A percentile compares a stretch with the other conserved stretches of the same genome.
Evolutionary conservation across 2,329 filamentous ascomycete species (phyloP).

Genomic region (Scedosporium minutisporum): DNA sequence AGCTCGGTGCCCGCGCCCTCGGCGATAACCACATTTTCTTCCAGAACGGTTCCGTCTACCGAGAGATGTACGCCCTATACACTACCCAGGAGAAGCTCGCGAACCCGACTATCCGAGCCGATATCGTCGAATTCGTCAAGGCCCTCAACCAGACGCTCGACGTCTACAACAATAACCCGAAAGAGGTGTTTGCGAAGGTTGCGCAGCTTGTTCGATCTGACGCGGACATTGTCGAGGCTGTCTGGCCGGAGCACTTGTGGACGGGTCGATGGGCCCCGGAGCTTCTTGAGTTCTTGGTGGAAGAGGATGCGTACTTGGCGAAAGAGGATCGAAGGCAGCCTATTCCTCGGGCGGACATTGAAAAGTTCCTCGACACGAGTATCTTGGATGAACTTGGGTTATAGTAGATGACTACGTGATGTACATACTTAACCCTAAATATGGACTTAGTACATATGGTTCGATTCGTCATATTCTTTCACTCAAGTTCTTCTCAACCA

Average conservation of each 20-base stretch:
- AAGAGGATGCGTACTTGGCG: slow-evolving; percentile 8
- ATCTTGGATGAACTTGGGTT: slow-evolving; percentile 7
- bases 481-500: too few relatives aligned
- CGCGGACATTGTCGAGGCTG: slow-evolving; percentile 1
- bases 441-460: too few relatives aligned
- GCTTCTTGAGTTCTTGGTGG: slow-evolving; percentile 7
- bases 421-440: not conserved
- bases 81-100: slow-evolving; percentile 8
- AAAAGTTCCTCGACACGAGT: slow-evolving; percentile 7
- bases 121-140: slow-evolving; percentile 10
- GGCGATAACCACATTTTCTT: slow-evolving; percentile 7
- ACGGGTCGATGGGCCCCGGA: slow-evolving; percentile 6
- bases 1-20: slow-evolving; percentile 6
- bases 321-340: slow-evolving; percentile 1
- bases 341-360: slow-evolving; percentile 4
- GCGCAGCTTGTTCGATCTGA: slow-evolving; percentile 3
- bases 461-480: too few relatives aligned
- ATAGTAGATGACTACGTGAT: not conserved
- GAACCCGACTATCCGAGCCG: slow-evolving; percentile 4
- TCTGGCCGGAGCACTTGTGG: slow-evolving; percentile 8
- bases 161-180: slow-evolving; percentile 5
- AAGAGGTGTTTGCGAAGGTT: slow-evolving; percentile 2
- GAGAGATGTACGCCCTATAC: slow-evolving; percentile 9
- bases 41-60: slow-evolving; percentile 8
- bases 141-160: slow-evolving; percentile 6